phyloP scores from a whole-genome alignment of 257 asterid species.

The Plantago elongata region DNA sequence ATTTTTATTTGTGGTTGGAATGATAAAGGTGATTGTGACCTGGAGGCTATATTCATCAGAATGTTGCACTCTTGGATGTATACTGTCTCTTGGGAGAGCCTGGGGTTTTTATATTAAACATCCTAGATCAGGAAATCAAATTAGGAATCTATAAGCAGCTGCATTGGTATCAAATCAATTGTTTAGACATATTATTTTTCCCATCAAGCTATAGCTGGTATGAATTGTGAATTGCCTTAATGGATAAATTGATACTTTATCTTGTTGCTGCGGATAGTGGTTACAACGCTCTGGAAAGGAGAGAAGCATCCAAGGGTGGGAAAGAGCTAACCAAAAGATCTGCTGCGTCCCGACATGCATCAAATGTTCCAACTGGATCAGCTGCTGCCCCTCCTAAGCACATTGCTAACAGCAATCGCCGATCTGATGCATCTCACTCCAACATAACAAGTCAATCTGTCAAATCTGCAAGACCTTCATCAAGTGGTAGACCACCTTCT shows the following conservation, averaged over 20 bases:
- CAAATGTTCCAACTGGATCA: conserved; percentile 30
- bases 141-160: too few species aligned
- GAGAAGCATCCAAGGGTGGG: conserved; percentile 84
- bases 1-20: too few species aligned
- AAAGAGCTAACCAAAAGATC: conserved; percentile 73
- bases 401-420: conserved; percentile 42
- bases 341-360: conserved; percentile 48
- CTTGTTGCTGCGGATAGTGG: conserved; percentile 26
- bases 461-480: conserved; percentile 62
- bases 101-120: too few species aligned
- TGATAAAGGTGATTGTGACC: too few species aligned
- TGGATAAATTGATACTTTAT: not conserved
- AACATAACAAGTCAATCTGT: conserved; percentile 41
- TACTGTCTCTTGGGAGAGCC: too few species aligned
- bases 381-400: conserved; percentile 46
- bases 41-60: too few species aligned
- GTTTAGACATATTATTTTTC: not conserved
- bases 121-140: too few species aligned
- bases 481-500: conserved; percentile 61
- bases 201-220: not conserved
- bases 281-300: conserved; percentile 85
- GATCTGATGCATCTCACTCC: conserved; percentile 39
- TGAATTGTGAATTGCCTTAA: conserved; percentile 8
- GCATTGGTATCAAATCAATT: not conserved
- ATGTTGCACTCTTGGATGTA: too few species aligned